Evolutionary conservation across 2,329 filamentous ascomycete genomes (phyloP).

Genomic region (Colletotrichum camelliae): DNA sequence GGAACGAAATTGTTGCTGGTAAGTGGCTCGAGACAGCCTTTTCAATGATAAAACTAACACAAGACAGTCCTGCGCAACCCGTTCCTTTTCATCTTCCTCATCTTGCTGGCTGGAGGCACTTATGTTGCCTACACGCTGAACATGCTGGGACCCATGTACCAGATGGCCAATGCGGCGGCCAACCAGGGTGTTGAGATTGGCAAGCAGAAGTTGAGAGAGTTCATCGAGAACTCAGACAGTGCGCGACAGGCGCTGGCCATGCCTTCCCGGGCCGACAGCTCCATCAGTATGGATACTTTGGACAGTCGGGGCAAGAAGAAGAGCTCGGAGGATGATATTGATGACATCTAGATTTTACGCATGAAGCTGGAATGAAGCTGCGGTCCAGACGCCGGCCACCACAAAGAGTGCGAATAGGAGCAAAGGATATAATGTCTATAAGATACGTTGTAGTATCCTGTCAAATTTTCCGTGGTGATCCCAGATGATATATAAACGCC

Average conservation of each 20-base stretch:
- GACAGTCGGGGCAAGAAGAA: constrained; percentile 64
- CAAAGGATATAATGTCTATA: constrained; percentile 22
- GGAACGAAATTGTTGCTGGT: constrained; percentile 98
- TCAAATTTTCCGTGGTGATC: background rate
- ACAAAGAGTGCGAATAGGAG: constrained; percentile 1
- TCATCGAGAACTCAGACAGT: constrained; percentile 85
- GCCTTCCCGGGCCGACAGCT: constrained; percentile 55
- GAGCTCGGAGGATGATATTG: constrained; percentile 53
- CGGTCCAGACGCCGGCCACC: constrained; percentile 12
- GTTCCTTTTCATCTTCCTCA: constrained; percentile 86
- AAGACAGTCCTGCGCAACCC: constrained; percentile 86
- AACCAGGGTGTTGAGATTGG: constrained; percentile 88
- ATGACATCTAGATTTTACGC: constrained; percentile 56
- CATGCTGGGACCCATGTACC: constrained; percentile 92
- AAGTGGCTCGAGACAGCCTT: constrained; percentile 41
- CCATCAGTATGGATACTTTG: constrained; percentile 64
- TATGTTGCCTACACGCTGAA: constrained; percentile 95
- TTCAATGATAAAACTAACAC: constrained; percentile 11
- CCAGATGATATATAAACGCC: background rate
- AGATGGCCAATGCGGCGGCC: constrained; percentile 90
- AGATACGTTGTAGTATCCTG: background rate
- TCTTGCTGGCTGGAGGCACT: constrained; percentile 75
- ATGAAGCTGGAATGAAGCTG: background rate
- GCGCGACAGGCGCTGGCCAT: constrained; percentile 84
- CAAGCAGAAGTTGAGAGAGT: constrained; percentile 89